Evolutionary conservation across 371 early-diverging fungal species (phyloP).

Genomic region (Mortierella sp.): DNA sequence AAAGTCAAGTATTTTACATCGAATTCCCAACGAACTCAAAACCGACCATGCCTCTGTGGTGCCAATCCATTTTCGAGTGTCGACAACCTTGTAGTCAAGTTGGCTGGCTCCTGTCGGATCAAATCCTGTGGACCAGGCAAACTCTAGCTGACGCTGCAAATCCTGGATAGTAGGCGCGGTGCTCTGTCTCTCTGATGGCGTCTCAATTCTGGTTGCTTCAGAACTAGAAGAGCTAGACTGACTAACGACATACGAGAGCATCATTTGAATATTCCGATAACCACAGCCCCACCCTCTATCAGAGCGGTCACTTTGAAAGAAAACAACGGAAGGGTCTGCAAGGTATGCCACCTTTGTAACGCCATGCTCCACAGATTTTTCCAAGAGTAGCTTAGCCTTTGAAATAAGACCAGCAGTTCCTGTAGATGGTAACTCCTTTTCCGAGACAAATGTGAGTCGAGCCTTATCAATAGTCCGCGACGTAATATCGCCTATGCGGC

Average conservation of each 20-base stretch:
- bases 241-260: conserved; percentile 65
- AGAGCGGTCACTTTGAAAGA: conserved; percentile 34
- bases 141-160: conserved; percentile 72
- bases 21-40: conserved; percentile 69
- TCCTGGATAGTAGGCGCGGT: conserved; percentile 60
- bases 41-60: conserved; percentile 78
- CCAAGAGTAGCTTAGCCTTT: conserved; percentile 21
- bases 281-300: conserved; percentile 86
- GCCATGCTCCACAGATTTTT: conserved; percentile 19
- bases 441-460: conserved; percentile 14
- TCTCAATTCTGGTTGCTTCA: not conserved
- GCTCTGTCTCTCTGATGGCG: conserved; percentile 3
- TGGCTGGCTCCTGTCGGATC: conserved; percentile 76
- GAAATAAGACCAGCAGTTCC: conserved; percentile 15
- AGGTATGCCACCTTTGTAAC: conserved; percentile 37
- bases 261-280: conserved; percentile 80
- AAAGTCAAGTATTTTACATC: conserved; percentile 73
- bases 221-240: conserved; percentile 10
- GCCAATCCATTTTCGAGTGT: conserved; percentile 83
- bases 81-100: conserved; percentile 63
- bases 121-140: conserved; percentile 74
- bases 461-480: not conserved
- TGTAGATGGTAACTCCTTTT: not conserved
- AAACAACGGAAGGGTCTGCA: conserved; percentile 33
- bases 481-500: not conserved